A percentile compares a stretch with the other conserved stretches of the same genome.
Evolutionary conservation across 2,329 filamentous ascomycete genomes (phyloP).

Genomic region (Chaetomiaceae sp.): DNA sequence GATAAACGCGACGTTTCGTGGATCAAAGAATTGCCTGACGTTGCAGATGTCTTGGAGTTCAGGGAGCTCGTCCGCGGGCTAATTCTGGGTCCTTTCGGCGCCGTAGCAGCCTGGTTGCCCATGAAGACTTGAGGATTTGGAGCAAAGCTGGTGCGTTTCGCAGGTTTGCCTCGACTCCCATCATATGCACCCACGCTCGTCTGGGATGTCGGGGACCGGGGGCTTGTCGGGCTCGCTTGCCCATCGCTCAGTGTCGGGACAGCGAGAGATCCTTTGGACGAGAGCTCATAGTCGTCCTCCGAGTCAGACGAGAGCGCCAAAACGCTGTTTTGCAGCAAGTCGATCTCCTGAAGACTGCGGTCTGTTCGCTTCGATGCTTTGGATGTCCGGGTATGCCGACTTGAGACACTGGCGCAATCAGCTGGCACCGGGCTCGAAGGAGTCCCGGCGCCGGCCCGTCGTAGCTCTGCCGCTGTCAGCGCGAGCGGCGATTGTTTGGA

Average conservation of each 20-base stretch:
- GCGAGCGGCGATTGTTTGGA: conserved; percentile 17
- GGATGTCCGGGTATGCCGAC: conserved; percentile 51
- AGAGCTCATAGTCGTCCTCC: conserved; percentile 41
- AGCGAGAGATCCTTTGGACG: conserved; percentile 33
- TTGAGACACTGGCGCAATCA: conserved; percentile 50
- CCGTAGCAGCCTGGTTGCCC: conserved; percentile 11
- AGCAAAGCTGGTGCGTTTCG: conserved; percentile 38
- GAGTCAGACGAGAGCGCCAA: conserved; percentile 56
- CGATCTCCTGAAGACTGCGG: conserved; percentile 45
- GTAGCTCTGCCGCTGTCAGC: conserved; percentile 27
- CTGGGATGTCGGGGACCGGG: conserved; percentile 23
- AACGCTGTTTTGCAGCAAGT: conserved; percentile 52
- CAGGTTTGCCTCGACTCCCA: conserved; percentile 28
- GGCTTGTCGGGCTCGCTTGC: conserved; percentile 25
- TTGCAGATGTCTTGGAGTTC: conserved; percentile 18
- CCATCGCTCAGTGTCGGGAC: conserved; percentile 28
- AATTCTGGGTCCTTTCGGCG: conserved; percentile 20
- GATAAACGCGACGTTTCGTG: conserved; percentile 35
- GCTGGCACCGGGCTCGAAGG: conserved; percentile 34
- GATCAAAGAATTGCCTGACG: neutral
- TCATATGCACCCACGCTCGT: conserved; percentile 15
- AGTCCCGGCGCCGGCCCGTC: conserved; percentile 27
- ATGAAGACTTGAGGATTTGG: conserved; percentile 40
- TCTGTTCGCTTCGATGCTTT: conserved; percentile 48
- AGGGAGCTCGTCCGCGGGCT: conserved; percentile 32